Base-by-base conservation (phyloP, 441 rosid genomes). In the Arabidopsis lyrata region DNA sequence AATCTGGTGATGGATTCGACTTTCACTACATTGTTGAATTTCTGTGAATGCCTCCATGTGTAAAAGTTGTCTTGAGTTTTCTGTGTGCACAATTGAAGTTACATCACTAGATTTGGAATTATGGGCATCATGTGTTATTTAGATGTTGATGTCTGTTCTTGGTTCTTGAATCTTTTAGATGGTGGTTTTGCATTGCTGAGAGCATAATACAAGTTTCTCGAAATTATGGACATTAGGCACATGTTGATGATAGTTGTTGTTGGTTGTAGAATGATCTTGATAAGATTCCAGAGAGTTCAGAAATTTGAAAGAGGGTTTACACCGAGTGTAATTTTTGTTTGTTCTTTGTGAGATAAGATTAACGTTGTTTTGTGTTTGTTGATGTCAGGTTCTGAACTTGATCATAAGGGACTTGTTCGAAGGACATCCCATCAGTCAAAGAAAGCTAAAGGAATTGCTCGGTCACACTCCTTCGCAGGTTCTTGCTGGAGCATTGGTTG, bases 381-480 rank as follows among this genome's bases (percentile, higher is more conserved):
- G 58, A 63, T 66, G 52, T 50, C 63, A 91, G 98, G 95, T 93
- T 68, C 92, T 93, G 24, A 89, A 91, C 80, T 74, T 91, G 91
- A 94, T 94, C 48, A 86, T 94, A 38, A 95, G 84, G 81, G 96
- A 90, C 74, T 73, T 94, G 79, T 94, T 94, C 75, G 88, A 94
- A 83, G 97, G 97, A 68, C 98, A 94, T 79, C 96, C 97, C 4
- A 88, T 94, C 39, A 90, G 98, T 74, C 87, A 91, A 78, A 86
- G 95, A 79, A 91, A 94, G 84, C 95, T 94, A 57, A 90, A 91
- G 83, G 98, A 94, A 76, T 84, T 91, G 67, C 91, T 91, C 1
- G 98, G 97, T 29, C 97, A 94, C 82, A 88, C 95, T 13, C 98
- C 91, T 2, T 88, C 92, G 0, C 98, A 94, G 76, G 98, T 91